Conservation (phyloP, 805 yeast species). For the Millerozyma acaciae region DNA sequence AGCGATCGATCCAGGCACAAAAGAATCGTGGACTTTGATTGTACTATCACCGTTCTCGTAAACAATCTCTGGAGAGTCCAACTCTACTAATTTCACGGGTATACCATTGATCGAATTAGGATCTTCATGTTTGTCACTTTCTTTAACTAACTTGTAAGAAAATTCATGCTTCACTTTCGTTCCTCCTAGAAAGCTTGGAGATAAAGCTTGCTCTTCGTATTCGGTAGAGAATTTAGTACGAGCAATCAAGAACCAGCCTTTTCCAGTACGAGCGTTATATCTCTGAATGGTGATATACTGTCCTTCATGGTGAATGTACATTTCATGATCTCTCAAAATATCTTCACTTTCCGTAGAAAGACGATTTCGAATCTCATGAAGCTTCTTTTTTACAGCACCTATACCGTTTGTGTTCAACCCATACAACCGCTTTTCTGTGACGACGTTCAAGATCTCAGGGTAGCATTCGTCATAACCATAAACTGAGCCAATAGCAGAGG, state of each 20-base stretch:
- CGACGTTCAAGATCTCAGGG: constrained; percentile 78
- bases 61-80: constrained; percentile 48
- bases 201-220: constrained; percentile 48
- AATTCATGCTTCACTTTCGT: constrained; percentile 55
- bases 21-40: constrained; percentile 54
- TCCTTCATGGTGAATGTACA: constrained; percentile 92
- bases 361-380: constrained; percentile 54
- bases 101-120: constrained; percentile 52
- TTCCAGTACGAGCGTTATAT: constrained; percentile 75
- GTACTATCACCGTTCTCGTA: constrained; percentile 46
- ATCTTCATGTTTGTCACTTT: constrained; percentile 46
- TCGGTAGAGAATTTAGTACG: constrained; percentile 64
- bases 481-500: constrained; percentile 91
- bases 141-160: constrained; percentile 51
- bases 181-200: constrained; percentile 58
- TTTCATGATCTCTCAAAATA: constrained; percentile 60
- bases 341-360: constrained; percentile 59
- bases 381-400: constrained; percentile 59
- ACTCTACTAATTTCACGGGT: constrained; percentile 56
- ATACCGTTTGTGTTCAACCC: constrained; percentile 58
- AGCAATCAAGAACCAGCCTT: constrained; percentile 85
- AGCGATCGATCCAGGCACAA: constrained; percentile 90
- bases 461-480: constrained; percentile 93
- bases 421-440: constrained; percentile 67
- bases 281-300: constrained; percentile 90